These are phyloP conservation scores for Xylariales sp. DNA, from an alignment of 2,329 filamentous ascomycete genomes.

Conservation along the genomic window DNA sequence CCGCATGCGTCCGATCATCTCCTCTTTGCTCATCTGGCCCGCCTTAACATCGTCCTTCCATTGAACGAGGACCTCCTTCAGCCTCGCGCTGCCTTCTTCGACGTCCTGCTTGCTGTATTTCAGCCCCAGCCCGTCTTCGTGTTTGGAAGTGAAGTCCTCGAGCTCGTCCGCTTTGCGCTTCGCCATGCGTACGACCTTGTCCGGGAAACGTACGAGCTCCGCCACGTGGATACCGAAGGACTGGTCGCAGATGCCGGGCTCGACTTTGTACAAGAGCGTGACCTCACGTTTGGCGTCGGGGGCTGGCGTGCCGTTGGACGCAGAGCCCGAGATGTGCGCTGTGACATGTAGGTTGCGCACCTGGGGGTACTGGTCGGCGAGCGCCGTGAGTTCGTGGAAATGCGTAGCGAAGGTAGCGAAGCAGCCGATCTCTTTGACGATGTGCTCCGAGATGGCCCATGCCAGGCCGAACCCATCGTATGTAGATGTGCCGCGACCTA, in stretches of 20 bases:
- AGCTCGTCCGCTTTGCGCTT: conserved; percentile 98
- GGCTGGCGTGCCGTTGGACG: conserved; percentile 51
- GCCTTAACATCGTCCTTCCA: conserved; percentile 84
- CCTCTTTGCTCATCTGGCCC: conserved; percentile 72
- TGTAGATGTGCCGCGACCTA: conserved; percentile 95
- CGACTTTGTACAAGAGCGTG: conserved; percentile 95
- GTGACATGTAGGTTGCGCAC: conserved; percentile 96
- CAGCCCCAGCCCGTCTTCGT: conserved; percentile 65
- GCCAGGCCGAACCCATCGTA: conserved; percentile 99
- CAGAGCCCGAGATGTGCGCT: conserved; percentile 77
- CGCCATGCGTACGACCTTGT: conserved; percentile 99
- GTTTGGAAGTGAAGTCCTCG: conserved; percentile 90
- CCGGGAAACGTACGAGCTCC: conserved; percentile 93
- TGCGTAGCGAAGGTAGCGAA: conserved; percentile 97
- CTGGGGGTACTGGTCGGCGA: conserved; percentile 86
- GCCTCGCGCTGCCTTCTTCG: conserved; percentile 83
- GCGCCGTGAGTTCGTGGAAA: conserved; percentile 95
- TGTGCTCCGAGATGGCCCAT: conserved; percentile 98
- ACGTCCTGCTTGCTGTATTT: conserved; percentile 86
- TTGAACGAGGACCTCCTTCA: conserved; percentile 83
- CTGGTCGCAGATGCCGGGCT: conserved; percentile 95
- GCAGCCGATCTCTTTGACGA: conserved; percentile 92
- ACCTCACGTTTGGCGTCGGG: conserved; percentile 78
- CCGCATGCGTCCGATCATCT: conserved; percentile 82
- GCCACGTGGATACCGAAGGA: conserved; percentile 98